phyloP scores from a whole-genome alignment of 208 protist genomes.

The Sergeia podlipaevii region DNA sequence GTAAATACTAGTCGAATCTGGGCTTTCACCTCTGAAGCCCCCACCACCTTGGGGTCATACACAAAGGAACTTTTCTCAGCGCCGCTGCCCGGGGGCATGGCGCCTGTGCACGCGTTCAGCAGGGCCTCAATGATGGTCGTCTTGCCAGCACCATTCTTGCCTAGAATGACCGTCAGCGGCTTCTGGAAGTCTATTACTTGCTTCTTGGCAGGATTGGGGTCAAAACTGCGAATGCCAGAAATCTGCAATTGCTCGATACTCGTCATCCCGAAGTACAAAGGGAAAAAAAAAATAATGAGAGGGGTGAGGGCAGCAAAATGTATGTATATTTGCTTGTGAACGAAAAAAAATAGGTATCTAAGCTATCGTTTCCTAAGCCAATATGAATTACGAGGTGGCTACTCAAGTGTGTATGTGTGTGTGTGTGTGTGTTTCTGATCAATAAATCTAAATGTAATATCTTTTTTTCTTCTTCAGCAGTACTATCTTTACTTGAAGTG shows the following conservation, averaged over 20 bases:
- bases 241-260: slow-evolving; percentile 97
- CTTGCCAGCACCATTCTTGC: slow-evolving; percentile 97
- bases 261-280: slow-evolving; percentile 85
- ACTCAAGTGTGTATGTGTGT: background rate
- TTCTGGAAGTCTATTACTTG: slow-evolving; percentile 96
- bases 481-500: too few relatives aligned
- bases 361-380: too few relatives aligned
- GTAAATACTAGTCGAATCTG: slow-evolving; percentile 96
- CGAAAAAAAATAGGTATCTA: too few relatives aligned
- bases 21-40: slow-evolving; percentile 95
- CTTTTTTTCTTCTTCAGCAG: too few relatives aligned
- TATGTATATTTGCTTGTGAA: too few relatives aligned
- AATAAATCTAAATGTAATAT: background rate
- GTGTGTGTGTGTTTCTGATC: background rate
- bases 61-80: slow-evolving; percentile 95
- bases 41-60: slow-evolving; percentile 96
- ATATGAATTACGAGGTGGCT: too few relatives aligned
- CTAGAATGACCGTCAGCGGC: slow-evolving; percentile 98
- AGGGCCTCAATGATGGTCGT: slow-evolving; percentile 99
- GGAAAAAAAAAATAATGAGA: slow-evolving; percentile 2
- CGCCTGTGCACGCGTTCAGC: slow-evolving; percentile 96
- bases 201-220: slow-evolving; percentile 72
- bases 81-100: slow-evolving; percentile 94
- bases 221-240: slow-evolving; percentile 96
- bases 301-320: background rate